Percentiles rank a stretch among this genome's conserved stretches.
Evolutionary conservation across 345 rosid species (phyloP).

Genomic region (Gynandropsis gynandra): DNA sequence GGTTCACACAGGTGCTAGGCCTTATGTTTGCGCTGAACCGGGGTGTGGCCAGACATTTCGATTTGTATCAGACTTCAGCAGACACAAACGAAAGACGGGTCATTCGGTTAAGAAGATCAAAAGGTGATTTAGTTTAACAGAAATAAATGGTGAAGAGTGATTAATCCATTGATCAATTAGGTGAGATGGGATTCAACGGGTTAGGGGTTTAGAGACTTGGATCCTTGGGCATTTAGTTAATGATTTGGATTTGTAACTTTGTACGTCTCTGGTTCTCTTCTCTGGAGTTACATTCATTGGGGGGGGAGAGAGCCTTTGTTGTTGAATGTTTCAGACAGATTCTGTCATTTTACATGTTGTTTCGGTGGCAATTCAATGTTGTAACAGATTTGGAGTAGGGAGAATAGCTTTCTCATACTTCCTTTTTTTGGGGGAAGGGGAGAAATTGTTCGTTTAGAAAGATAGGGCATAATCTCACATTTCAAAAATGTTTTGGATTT

Average conservation of each 20-base stretch:
- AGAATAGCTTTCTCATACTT: too few relatives aligned
- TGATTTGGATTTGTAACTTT: background rate
- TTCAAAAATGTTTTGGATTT: too few relatives aligned
- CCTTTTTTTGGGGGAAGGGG: too few relatives aligned
- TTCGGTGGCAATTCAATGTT: too few relatives aligned
- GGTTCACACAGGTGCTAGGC: constrained; percentile 97
- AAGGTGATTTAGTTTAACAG: constrained; percentile 24
- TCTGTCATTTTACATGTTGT: background rate
- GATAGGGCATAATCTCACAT: too few relatives aligned
- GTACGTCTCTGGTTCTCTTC: background rate
- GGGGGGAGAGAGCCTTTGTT: constrained; percentile 13
- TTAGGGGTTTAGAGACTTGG: background rate
- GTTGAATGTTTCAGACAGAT: constrained; percentile 1
- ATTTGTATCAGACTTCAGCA: constrained; percentile 91
- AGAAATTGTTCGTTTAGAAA: too few relatives aligned
- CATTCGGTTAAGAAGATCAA: constrained; percentile 63
- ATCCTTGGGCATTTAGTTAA: too few relatives aligned
- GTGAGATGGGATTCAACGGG: constrained; percentile 17
- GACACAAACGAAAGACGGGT: constrained; percentile 94
- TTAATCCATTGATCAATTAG: constrained; percentile 33
- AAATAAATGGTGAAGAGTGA: constrained; percentile 28
- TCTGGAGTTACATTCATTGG: constrained; percentile 4
- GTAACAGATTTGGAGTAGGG: too few relatives aligned
- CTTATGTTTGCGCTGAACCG: constrained; percentile 68
- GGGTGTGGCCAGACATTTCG: constrained; percentile 93